Evolutionary conservation across 352 stramenopile species (phyloP).

Genomic region (Pythium phragmitis): DNA sequence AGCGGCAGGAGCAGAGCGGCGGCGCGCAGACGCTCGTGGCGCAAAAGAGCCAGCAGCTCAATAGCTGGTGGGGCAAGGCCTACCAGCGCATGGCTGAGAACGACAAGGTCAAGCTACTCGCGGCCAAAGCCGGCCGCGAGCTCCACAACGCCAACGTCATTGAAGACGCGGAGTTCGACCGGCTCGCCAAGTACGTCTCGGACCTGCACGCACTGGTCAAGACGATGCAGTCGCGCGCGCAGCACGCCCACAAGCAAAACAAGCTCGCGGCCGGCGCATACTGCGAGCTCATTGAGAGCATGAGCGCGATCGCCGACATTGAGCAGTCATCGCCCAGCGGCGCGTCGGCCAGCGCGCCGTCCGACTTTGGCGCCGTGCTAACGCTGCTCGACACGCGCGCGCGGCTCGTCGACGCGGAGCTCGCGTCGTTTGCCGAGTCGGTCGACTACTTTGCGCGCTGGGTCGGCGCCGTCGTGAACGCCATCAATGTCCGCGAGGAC

Average conservation of each 20-base stretch:
- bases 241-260: conserved; percentile 64
- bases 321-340: conserved; percentile 63
- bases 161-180: conserved; percentile 70
- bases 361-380: conserved; percentile 63
- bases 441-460: conserved; percentile 76
- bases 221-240: conserved; percentile 59
- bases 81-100: conserved; percentile 83
- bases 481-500: conserved; percentile 75
- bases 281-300: conserved; percentile 80
- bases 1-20: conserved; percentile 10
- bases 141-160: conserved; percentile 44
- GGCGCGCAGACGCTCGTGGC: conserved; percentile 28
- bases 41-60: conserved; percentile 66
- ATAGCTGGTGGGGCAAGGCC: conserved; percentile 83
- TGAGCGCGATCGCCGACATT: conserved; percentile 62
- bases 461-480: conserved; percentile 68
- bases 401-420: conserved; percentile 67
- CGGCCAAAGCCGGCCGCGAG: conserved; percentile 46
- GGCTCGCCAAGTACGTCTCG: conserved; percentile 60
- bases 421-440: conserved; percentile 59
- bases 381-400: conserved; percentile 72
- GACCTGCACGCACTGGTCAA: conserved; percentile 64
- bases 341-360: conserved; percentile 37
- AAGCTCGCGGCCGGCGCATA: conserved; percentile 70
- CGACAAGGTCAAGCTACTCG: conserved; percentile 66